Base-by-base conservation (phyloP, 139 green algal genomes). In the Coelastrella sp. region DNA sequence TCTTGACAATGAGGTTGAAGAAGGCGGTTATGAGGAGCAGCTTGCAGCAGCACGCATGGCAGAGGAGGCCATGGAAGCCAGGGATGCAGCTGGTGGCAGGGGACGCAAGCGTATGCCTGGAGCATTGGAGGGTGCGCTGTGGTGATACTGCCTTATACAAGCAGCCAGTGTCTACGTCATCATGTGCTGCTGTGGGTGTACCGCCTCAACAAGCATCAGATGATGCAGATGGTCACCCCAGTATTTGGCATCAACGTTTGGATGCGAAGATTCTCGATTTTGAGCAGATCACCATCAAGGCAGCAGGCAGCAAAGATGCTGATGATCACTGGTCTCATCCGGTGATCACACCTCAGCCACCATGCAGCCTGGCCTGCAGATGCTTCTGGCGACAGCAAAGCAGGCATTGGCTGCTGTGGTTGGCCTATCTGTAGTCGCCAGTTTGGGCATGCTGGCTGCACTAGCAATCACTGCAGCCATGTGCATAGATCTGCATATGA, bases 1-100 rank as follows among this genome's bases (percentile, higher is more conserved):
- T 14, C 80, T 99, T 3, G 97, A 98, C 66, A 94, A 97, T 0
- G 95, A 96, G 10, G 90, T 79, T 6, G 73, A 54, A 16, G 88
- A 91, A 57, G 87, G 74, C 0, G 85, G 58, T 17, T 90, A 90
- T 60, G 85, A 90, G 14, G 94, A 96, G 23, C 74, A 66, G 77
- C 82, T 84, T 17, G 90, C 81, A 77, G 93, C 88, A 16, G 94
- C 94, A 13, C 88, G 97, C 16, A 68, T 93, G 85, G 92, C 94
- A 0, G 98, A 97, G 5, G 98, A 99, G 87, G 96, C 96, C 75
- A 90, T 99, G 73, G 93, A 96, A 5, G 85, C 94, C 4, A 85
- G 96, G 0, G 96, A 98, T 75, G 80, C 71, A 11, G 68, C 47
- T 60, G 94, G 91, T 13, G 88, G 90, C 65, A 80, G 74, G 0